Evolutionary conservation across 257 asterid genomes (phyloP).

Genomic region (Solanum lycopersicoides): DNA sequence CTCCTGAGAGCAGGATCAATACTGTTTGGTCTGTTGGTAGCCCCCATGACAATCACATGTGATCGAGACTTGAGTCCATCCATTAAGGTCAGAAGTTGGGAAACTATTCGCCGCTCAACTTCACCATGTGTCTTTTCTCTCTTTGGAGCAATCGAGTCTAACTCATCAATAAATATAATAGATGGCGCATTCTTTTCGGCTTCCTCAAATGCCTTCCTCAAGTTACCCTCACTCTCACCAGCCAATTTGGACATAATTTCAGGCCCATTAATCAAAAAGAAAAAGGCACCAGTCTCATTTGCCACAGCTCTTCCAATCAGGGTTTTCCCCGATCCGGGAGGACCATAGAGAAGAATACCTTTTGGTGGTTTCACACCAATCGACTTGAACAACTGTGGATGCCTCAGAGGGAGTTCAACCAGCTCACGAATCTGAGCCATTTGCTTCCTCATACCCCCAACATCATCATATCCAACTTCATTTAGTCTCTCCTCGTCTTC

Average conservation of each 20-base stretch:
- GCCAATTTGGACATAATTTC: conserved; percentile 92
- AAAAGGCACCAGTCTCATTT: conserved; percentile 90
- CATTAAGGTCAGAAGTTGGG: conserved; percentile 92
- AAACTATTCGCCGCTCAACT: conserved; percentile 92
- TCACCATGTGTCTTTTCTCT: conserved; percentile 89
- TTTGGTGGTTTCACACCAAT: conserved; percentile 88
- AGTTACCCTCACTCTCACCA: conserved; percentile 91
- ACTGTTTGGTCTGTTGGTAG: conserved; percentile 89
- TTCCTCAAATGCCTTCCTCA: conserved; percentile 91
- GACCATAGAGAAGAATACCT: conserved; percentile 76
- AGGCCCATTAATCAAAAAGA: conserved; percentile 83
- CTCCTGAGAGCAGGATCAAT: conserved; percentile 88
- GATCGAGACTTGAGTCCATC: conserved; percentile 94
- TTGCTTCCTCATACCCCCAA: conserved; percentile 86
- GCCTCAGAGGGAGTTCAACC: conserved; percentile 77
- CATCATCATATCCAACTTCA: conserved; percentile 86
- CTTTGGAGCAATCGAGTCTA: conserved; percentile 94
- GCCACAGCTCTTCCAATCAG: conserved; percentile 88
- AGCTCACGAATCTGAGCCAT: conserved; percentile 90
- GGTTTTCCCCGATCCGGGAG: conserved; percentile 89
- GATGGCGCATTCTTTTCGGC: conserved; percentile 93
- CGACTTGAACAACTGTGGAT: conserved; percentile 81
- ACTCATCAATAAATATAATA: conserved; percentile 77
- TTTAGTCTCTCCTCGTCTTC: conserved; percentile 73
- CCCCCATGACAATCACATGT: conserved; percentile 83